These are phyloP conservation scores for Neophaeococcomyces mojaviensis DNA, from an alignment of 2,329 filamentous ascomycete genomes.

Conservation along the genomic window DNA sequence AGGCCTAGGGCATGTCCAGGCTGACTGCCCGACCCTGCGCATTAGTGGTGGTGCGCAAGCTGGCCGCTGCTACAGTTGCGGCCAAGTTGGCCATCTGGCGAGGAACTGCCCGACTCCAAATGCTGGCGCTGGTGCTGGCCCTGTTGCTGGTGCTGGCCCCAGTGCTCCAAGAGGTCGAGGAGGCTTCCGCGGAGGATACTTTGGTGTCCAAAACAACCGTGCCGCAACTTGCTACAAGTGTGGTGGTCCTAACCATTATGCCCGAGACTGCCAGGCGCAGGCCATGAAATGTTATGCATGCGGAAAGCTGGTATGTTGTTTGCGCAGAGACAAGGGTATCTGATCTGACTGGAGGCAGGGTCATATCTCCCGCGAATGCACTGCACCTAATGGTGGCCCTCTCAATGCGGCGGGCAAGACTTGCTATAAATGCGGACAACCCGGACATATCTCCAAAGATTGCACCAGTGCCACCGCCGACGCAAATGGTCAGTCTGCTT, in stretches of 20 bases:
- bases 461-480: conserved; percentile 63
- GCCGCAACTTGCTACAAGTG: conserved; percentile 63
- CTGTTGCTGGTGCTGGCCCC: conserved; percentile 58
- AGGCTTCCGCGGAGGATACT: conserved; percentile 65
- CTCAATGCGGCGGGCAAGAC: conserved; percentile 96
- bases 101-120: conserved; percentile 77
- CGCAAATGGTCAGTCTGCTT: conserved; percentile 5
- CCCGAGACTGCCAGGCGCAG: conserved; percentile 95
- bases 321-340: neutral
- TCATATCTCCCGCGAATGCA: conserved; percentile 92
- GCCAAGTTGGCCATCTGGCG: conserved; percentile 84
- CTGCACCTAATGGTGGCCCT: conserved; percentile 89
- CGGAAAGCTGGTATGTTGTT: conserved; percentile 62
- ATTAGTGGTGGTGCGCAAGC: conserved; percentile 71
- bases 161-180: conserved; percentile 58
- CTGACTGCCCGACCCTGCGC: conserved; percentile 94
- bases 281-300: conserved; percentile 98
- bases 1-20: conserved; percentile 94
- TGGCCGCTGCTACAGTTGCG: conserved; percentile 95
- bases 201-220: conserved; percentile 40
- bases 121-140: conserved; percentile 58
- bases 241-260: conserved; percentile 90
- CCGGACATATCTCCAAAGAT: conserved; percentile 92
- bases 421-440: conserved; percentile 94
- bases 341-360: conserved; percentile 38